phyloP scores from a whole-genome alignment of 208 protist genomes.

The Porcisia hertigi region DNA sequence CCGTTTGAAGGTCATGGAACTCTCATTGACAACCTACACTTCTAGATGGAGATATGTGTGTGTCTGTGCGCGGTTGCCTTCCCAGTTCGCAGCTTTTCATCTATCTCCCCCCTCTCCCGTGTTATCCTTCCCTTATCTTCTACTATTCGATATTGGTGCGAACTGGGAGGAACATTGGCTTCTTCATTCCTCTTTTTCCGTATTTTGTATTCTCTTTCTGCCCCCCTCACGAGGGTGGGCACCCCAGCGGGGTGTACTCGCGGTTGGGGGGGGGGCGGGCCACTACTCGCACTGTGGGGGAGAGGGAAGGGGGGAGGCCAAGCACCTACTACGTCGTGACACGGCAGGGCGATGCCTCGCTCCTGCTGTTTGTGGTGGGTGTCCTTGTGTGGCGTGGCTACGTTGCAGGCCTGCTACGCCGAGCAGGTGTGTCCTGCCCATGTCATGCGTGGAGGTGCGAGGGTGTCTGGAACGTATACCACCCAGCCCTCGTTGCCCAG shows the following conservation, averaged over 20 bases:
- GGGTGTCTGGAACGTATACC: no score
- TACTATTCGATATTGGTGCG: neutral
- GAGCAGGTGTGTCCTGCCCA: neutral
- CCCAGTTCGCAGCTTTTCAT: neutral
- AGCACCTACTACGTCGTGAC: neutral
- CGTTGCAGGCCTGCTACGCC: neutral
- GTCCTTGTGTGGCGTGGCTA: neutral
- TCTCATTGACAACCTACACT: constrained; percentile 46
- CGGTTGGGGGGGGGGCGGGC: neutral
- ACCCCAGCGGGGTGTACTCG: neutral
- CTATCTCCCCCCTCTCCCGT: neutral
- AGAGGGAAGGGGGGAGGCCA: neutral
- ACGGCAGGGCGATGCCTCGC: neutral
- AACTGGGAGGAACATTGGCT: neutral
- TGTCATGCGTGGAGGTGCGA: neutral
- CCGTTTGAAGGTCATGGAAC: constrained; percentile 65
- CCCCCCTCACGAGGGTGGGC: neutral
- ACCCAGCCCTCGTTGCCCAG: neutral
- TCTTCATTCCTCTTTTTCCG: neutral
- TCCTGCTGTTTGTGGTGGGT: neutral
- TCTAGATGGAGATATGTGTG: constrained; percentile 1
- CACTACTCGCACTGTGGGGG: neutral
- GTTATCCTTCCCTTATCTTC: neutral
- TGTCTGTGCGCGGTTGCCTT: neutral
- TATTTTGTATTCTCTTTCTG: neutral